Conservation (phyloP, 202 grass and related monocot genomes). For the Carex sylvatica region DNA sequence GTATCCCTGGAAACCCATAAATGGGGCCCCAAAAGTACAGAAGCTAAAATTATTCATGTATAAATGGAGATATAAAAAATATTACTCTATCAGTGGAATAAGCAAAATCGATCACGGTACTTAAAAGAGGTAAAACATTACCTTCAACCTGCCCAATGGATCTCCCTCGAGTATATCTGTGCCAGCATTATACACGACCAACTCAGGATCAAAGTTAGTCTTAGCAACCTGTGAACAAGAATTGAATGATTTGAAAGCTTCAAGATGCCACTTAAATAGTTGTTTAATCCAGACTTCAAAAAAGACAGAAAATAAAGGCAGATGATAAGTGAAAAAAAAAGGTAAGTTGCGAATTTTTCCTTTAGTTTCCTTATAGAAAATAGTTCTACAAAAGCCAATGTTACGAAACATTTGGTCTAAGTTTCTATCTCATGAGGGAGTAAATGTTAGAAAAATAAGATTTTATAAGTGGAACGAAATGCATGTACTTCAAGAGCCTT, state of each 20-base stretch:
- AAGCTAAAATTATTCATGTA: no score
- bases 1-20: no score
- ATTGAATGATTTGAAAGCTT: slow-evolving; percentile 24
- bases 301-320: background rate
- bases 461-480: background rate
- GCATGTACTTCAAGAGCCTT: slow-evolving; percentile 73
- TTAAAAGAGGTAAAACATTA: slow-evolving; percentile 23
- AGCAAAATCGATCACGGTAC: no score
- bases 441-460: background rate
- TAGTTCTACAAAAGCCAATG: background rate
- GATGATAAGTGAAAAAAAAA: background rate
- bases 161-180: slow-evolving; percentile 93
- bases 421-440: background rate
- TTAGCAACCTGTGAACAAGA: slow-evolving; percentile 49
- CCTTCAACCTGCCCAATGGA: slow-evolving; percentile 83
- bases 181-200: slow-evolving; percentile 89
- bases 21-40: no score
- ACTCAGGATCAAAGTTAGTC: slow-evolving; percentile 68
- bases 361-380: background rate
- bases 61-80: no score
- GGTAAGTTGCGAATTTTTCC: background rate
- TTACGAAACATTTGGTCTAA: background rate
- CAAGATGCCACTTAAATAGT: slow-evolving; percentile 12
- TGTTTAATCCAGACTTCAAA: background rate
- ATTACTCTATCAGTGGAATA: no score